Base-by-base conservation (phyloP, 2,329 filamentous ascomycete genomes). In the Verticillium longisporum region DNA sequence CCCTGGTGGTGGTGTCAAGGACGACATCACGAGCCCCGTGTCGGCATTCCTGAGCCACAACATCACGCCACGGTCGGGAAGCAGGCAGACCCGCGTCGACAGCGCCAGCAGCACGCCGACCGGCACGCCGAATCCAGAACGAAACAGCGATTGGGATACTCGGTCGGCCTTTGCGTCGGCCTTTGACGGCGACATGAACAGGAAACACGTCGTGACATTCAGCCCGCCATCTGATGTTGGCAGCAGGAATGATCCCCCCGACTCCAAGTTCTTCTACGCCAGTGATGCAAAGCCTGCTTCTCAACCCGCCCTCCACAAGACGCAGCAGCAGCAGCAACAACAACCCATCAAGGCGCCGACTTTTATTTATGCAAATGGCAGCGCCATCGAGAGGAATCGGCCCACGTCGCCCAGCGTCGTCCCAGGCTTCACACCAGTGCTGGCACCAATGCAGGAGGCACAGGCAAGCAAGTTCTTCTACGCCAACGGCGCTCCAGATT, bases 191-290 rank as follows among this genome's bases (percentile, higher is more conserved):
- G 73, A 66, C 32, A 60, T 58, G 18, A 37, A 56, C 37, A 70
- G 68, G 57, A 69, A 70, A 41, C 68, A 72, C 1, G 55, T 68
- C 11, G 73, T 78, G 21, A 74, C 77, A 21, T 79, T 81, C 62
- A 76, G 70, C 65, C 70, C 79, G 6, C 69, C 72, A 13, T 72
- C 74, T 37, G 75, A 79, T 14, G 63, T 65, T 7, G 68, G 68
- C 18, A 65, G 60, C 26, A 63, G 59, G 62, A 66, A 55, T 71
- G 66, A 62, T 67, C 73, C 68, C 68, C 67, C 70, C 21, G 82
- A 84, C 58, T 76, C 88, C 59, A 94, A 92, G 77, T 98, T 98
- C 81, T 97, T 99, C 73, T 93, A 96, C 72, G 95, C 93, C 33
- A 91, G 88, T 72, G 91, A 97, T 67, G 89, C 83, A 45, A 88